These are phyloP conservation scores for Ophiostoma montium DNA, from an alignment of 2,329 filamentous ascomycete genomes.

Conservation along the genomic window DNA sequence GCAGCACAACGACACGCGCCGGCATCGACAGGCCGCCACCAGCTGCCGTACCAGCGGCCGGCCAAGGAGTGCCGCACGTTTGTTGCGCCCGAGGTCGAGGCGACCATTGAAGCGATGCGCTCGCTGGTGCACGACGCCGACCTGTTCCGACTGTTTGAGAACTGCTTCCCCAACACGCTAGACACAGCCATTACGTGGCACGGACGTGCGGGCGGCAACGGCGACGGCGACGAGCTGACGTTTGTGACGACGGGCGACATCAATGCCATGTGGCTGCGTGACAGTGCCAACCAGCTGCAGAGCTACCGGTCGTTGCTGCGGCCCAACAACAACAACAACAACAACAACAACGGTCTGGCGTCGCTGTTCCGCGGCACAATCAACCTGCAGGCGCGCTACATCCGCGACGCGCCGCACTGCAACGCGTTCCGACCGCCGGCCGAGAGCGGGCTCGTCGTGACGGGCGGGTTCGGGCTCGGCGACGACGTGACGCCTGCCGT, in stretches of 20 bases:
- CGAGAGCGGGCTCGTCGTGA: constrained; percentile 30
- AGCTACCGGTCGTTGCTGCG: constrained; percentile 38
- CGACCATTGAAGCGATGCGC: constrained; percentile 38
- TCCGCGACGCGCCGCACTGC: constrained; percentile 56
- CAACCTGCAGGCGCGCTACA: constrained; percentile 49
- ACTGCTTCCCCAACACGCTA: constrained; percentile 61
- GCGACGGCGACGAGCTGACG: constrained; percentile 35
- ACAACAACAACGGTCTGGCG: constrained; percentile 31
- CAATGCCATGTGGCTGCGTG: constrained; percentile 62
- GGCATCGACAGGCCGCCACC: constrained; percentile 18
- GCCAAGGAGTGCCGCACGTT: constrained; percentile 57
- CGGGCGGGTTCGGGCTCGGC: constrained; percentile 18
- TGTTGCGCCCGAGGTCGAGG: constrained; percentile 53
- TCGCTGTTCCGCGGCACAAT: constrained; percentile 49
- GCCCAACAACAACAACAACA: constrained; percentile 23
- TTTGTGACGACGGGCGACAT: constrained; percentile 41
- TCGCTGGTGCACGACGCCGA: constrained; percentile 30
- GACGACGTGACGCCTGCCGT: constrained; percentile 25
- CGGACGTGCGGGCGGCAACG: constrained; percentile 17
- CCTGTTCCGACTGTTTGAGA: constrained; percentile 60
- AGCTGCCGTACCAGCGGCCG: constrained; percentile 35
- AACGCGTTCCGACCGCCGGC: constrained; percentile 70
- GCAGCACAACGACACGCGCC: constrained; percentile 18
- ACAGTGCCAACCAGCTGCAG: constrained; percentile 56
- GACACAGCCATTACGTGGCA: constrained; percentile 13